Evolutionary conservation across 2,329 filamentous ascomycete genomes (phyloP), one percentile per base, ranked within the genome.

Genomic region (Elsinoe ampelina): DNA sequence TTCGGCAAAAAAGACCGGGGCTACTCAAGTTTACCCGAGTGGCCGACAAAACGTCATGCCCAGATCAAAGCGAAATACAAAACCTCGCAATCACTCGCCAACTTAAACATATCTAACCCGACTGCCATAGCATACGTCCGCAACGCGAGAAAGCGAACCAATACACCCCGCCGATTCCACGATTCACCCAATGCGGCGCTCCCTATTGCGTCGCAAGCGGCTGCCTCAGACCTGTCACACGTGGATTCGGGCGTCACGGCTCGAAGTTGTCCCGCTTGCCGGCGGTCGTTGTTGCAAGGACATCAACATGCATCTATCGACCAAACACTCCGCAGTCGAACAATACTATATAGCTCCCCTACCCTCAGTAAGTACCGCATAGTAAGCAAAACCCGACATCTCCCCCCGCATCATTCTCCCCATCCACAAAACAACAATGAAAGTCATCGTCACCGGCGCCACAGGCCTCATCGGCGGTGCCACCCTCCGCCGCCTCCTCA

Each of bases 371-470:
- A 39, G 36, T 39, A 17, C 36, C 36, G 10, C 5, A 39, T 7
- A 39, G 13, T 5, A 2, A 39, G 13, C 36, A n/a, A n/a, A 39
- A 5, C 26, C 26, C 7, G 4, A 5, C 26, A 30, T 30, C 26
- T 30, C 26, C 26, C n/a, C 8, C 4, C 13, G 1, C 36, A 39
- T n/a, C 36, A 8, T 6, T 4, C 11, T 10, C 8, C 12, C 15
- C 36, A 2, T 12, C 15, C 36, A n/a, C 13, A n/a, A 39, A n/a
- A 43, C n/a, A 6, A 59, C 17, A 30, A 82, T 83, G 79, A 81
- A 82, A 64, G 67, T 83, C 62, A 77, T 84, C 57, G 67, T 84
- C 20, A 74, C 78, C 2, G 80, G 80, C 32, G 71, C 70, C 13
- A 83, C 78, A 12, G 80, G 81, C 58, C 73, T 74, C 61, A 75